Evolutionary conservation across 495 filamentous ascomycete genomes (phyloP), one percentile per base, ranked within the genome.

Genomic region (Margaritispora aquatica): DNA sequence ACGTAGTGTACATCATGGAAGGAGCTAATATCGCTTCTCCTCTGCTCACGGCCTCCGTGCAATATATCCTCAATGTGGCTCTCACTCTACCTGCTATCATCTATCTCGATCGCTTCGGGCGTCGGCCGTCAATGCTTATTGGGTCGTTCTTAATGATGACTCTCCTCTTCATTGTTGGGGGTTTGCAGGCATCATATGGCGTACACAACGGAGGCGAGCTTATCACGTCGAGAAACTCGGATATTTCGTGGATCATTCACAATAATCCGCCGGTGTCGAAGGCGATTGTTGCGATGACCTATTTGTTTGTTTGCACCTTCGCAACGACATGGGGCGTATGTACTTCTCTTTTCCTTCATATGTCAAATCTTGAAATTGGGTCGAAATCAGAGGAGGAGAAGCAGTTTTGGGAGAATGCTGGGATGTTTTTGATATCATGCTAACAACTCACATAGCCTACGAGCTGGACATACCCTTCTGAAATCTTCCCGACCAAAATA

Each of bases 21-120:
- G 80, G 76, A 34, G 83, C 84, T 7, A 80, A 82, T 54, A 82
- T 87, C 46, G 75, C 77, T 26, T 80, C 85, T 9, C 81, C 85
- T 2, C 78, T 90, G 10, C 75, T 88, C 26, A 85, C 86, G 1
- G 81, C 88, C 2, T 86, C 84, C 0, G 86, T 92, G 53, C 88
- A 90, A 63, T 92, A 91, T 68, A 81, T 90, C 53, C 84, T 92
- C 70, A 89, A 89, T 69, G 85, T 89, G 1, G 73, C 75, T 21
- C 68, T 90, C 58, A 89, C 86, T 10, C 61, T 85, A 2, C 82
- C 82, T 0, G 82, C 82, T 2, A 79, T 87, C 34, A 61, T 86
- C 15, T 76, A 77, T 64, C 74, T 84, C 47, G 81, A 84, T 63
- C 66, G 66, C 26, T 76, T 78, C 61, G 78, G 79, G 31, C 78